Base-by-base conservation (phyloP, 1,139 yeast genomes). In the Sugiyamaella xylanicola region DNA sequence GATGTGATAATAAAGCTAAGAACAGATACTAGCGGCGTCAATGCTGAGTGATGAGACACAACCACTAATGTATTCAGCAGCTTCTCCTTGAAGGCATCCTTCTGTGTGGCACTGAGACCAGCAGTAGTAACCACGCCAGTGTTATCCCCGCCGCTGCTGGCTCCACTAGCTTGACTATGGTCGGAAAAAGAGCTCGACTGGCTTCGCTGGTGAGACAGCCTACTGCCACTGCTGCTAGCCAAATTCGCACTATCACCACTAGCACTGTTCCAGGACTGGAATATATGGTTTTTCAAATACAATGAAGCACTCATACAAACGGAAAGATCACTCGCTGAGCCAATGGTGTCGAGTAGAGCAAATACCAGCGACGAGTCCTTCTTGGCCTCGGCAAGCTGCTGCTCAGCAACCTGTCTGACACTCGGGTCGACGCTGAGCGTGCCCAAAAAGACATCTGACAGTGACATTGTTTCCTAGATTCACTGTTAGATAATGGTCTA, bases 271-370 rank as follows among this genome's bases (percentile, higher is more conserved):
- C 55, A 47, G 8, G 43, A 39, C 29, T 42, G 29, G 9, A 44
- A 43, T 45, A 56, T 45, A 4, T 45, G 35, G 41, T 60, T 59
- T 42, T 60, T 60, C 37, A 60, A 48, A 21, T 42, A 59, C 17
- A 60, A 52, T 11, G 57, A 54, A 5, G 63, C 59, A 9, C 57
- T 53, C 51, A 53, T 39, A 15, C 56, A 45, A 5, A 48, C 44
- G 3, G 51, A 49, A 13, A 46, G 32, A 19, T 52, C 55, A 45
- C 35, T n/a, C 1, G 54, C 3, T 2, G 47, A 21, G 3, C 35
- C 48, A n/a, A 55, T 53, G 20, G 56, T 41, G 7, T 53, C 54
- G 11, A 59, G 46, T 25, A 55, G 54, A 29, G 54, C 56, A 16
- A 51, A 52, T 1, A 56, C 22, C 32, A 58, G 46, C 5, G 36